Conservation (phyloP, 257 asterid species). For the Capsicum baccatum region DNA sequence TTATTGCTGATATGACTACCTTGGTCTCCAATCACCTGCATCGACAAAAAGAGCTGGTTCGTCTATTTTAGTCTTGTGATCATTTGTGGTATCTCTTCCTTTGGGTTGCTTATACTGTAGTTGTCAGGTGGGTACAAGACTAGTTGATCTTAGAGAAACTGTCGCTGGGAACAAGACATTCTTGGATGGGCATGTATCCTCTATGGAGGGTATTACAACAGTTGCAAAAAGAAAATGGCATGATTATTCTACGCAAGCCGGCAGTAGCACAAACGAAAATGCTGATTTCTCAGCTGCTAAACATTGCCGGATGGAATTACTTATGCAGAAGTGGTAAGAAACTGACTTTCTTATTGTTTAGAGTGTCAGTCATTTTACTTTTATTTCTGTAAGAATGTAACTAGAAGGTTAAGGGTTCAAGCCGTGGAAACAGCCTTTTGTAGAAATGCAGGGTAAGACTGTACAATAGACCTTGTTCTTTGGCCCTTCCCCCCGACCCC, state of each 20-base stretch:
- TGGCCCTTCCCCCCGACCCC: too few relatives aligned
- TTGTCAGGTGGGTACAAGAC: slow-evolving; percentile 70
- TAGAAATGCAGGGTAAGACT: too few relatives aligned
- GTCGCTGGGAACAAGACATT: slow-evolving; percentile 61
- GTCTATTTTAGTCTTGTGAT: slow-evolving; percentile 23
- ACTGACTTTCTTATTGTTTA: neutral
- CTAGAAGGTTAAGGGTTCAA: too few relatives aligned
- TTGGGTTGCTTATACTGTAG: slow-evolving; percentile 22
- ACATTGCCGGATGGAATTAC: slow-evolving; percentile 82
- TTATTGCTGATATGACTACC: slow-evolving; percentile 73
- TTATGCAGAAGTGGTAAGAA: slow-evolving; percentile 67
- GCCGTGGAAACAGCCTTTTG: too few relatives aligned
- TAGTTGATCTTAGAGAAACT: slow-evolving; percentile 59
- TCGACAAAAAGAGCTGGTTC: slow-evolving; percentile 78
- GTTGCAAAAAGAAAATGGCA: slow-evolving; percentile 90
- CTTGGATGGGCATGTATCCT: slow-evolving; percentile 70
- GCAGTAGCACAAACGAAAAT: slow-evolving; percentile 57
- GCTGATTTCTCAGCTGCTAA: slow-evolving; percentile 80
- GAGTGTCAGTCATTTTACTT: neutral
- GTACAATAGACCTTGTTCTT: too few relatives aligned
- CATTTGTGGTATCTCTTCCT: slow-evolving; percentile 1
- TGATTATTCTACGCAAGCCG: slow-evolving; percentile 65
- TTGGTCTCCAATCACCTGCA: slow-evolving; percentile 70
- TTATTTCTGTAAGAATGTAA: too few relatives aligned
- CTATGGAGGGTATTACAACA: slow-evolving; percentile 66